Evolutionary conservation across 1,139 yeast species (phyloP), one percentile per base, ranked within the genome.

Genomic region (Magnusiomyces starmeri): DNA sequence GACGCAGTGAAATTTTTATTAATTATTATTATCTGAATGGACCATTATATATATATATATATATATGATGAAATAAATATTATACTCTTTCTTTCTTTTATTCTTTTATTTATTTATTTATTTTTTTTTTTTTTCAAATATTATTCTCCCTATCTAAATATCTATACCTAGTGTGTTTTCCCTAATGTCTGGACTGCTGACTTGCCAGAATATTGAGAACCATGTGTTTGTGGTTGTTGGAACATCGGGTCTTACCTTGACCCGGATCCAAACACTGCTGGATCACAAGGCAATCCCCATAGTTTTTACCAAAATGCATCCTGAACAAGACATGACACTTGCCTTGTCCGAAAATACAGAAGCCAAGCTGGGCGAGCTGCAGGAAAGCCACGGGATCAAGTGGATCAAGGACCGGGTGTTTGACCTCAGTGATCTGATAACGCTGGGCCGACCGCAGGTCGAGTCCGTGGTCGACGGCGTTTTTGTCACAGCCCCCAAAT

Each of bases 381-480:
- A 16, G 16, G 18, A 10, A 34, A 27, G 34, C n/a, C 41, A 22
- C n/a, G 35, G 44, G 34, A 41, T 61, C 57, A 44, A 62, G 75
- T 48, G 49, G 48, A n/a, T 41, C 37, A 51, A 76, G 2, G 60
- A 70, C 8, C 66, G 75, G 51, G 56, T 57, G 2, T 76, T 79
- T 53, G 66, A 69, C 20, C 46, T 70, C 1, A 61, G 61, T 0
- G 82, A 81, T 58, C 67, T 86, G 40, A 69, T 72, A 9, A 69
- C 72, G 0, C 63, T 77, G 40, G 97, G 97, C 3, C 75, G 96
- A 48, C 60, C 65, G 0, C 80, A 80, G 40, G 88, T 83, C 2
- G 81, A 77, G 47, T 62, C 69, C 22, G 72, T 86, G 1, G 86
- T 87, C 2, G 97, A 90, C 65, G 72, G 81, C 54, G 90, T 86